Percentiles rank a stretch among this genome's conserved stretches.
Evolutionary conservation across 1,139 yeast species (phyloP).

Genomic region (Protomyces macrosporus): DNA sequence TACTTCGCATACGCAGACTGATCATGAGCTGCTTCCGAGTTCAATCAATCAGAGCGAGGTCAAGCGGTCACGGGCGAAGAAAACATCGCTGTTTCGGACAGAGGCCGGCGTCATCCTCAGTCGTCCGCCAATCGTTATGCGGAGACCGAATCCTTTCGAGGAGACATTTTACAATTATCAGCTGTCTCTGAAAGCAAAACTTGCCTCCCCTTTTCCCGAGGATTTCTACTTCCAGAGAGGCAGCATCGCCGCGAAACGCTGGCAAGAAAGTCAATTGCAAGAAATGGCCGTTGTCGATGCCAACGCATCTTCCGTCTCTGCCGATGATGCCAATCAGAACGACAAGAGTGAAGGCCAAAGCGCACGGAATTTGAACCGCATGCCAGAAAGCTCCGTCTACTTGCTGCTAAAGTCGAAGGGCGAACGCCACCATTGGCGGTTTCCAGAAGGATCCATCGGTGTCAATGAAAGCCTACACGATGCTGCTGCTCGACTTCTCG

Average conservation of each 20-base stretch:
- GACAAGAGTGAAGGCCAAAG: conserved; percentile 42
- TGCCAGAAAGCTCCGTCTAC: conserved; percentile 72
- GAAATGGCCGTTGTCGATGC: conserved; percentile 43
- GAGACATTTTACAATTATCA: conserved; percentile 74
- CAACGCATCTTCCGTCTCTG: conserved; percentile 60
- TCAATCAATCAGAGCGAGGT: not conserved
- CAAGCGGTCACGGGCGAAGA: not conserved
- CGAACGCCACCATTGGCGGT: conserved; percentile 50
- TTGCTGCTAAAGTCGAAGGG: conserved; percentile 52
- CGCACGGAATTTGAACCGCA: conserved; percentile 65
- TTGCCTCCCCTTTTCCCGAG: conserved; percentile 97
- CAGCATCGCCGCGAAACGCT: conserved; percentile 79
- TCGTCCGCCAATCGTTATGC: conserved; percentile 77
- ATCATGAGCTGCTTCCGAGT: too few species aligned
- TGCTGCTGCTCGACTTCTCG: conserved; percentile 34
- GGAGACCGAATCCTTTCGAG: conserved; percentile 69
- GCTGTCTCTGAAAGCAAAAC: conserved; percentile 74
- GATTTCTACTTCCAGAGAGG: conserved; percentile 90
- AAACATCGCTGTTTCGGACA: conserved; percentile 12
- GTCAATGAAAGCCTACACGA: conserved; percentile 47
- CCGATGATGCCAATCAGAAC: conserved; percentile 65
- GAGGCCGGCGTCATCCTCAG: conserved; percentile 55
- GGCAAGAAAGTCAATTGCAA: conserved; percentile 51
- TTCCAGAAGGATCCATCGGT: conserved; percentile 57
- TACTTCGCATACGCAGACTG: too few species aligned